Percentiles rank a stretch among this genome's conserved stretches.
Conservation (phyloP, 345 rosid species). For the Brassica incana region DNA sequence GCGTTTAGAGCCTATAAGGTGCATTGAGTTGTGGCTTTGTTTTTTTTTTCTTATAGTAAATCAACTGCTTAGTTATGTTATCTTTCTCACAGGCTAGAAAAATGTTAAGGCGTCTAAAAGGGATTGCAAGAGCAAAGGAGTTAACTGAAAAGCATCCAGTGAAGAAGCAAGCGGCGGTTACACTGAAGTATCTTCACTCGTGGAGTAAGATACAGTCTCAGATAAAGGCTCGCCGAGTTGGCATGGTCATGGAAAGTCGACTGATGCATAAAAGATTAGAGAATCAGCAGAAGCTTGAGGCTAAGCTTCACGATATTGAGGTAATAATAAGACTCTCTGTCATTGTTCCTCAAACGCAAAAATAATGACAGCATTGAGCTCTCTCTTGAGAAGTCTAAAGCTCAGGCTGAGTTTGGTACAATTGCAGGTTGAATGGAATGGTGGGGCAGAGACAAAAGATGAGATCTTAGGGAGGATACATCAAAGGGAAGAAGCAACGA, state of each 20-base stretch:
- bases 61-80: background rate
- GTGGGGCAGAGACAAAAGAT: constrained; percentile 77
- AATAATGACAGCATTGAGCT: background rate
- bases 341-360: background rate
- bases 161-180: constrained; percentile 62
- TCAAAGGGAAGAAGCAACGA: constrained; percentile 83
- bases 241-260: constrained; percentile 79
- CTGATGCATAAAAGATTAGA: constrained; percentile 78
- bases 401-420: constrained; percentile 17
- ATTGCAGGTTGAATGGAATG: constrained; percentile 89
- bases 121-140: constrained; percentile 56
- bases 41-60: background rate
- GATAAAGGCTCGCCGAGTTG: constrained; percentile 65
- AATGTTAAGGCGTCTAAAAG: constrained; percentile 61
- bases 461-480: constrained; percentile 70
- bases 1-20: constrained; percentile 84
- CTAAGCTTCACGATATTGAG: constrained; percentile 84
- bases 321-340: constrained; percentile 36
- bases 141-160: constrained; percentile 47
- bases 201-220: constrained; percentile 82
- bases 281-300: constrained; percentile 93
- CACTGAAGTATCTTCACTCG: constrained; percentile 70
- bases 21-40: constrained; percentile 6
- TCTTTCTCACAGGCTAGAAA: constrained; percentile 64
- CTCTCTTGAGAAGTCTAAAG: background rate